Evolutionary conservation across 2,329 filamentous ascomycete species (phyloP), one percentile per base, ranked within the genome.

Genomic region (Claviceps capensis): DNA sequence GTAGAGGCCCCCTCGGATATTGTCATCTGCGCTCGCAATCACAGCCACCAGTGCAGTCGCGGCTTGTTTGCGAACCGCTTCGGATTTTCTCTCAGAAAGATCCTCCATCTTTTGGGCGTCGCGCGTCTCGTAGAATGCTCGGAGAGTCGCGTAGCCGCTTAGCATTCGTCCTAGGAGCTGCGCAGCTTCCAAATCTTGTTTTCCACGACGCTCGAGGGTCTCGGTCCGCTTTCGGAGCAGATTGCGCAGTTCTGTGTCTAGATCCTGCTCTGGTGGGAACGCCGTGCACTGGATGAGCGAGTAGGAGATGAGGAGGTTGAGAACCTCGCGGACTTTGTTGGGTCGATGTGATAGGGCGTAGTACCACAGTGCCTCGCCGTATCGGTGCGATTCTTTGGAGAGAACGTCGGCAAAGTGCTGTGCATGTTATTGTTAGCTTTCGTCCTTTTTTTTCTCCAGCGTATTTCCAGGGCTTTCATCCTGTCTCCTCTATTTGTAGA

Each of bases 141-240:
- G 85, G 19, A 97, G 74, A 0, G 89, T 95, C 22, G 90, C 91
- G 62, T 97, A 97, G 22, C 91, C 91, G 64, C 87, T 93, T 9
- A 96, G 81, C 69, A 90, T 85, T 55, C 85, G 86, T 47, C 90
- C 87, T 3, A 97, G 75, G 11, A 95, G 78, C 59, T 86, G 78
- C 8, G 90, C 91, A 7, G 88, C 90, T 62, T 90, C 85, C 36
- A 85, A 71, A 60, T 96, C 91, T 50, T 84, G 77, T 26, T 78
- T 76, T 5, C 87, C 86, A 50, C 91, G 81, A 34, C 79, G 73
- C 52, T 83, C 80, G 3, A 97, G 74, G 0, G 86, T 84, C 14
- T 78, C 69, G 58, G 83, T 84, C 13, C 89, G 86, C 49, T 84
- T 81, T 51, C 76, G 77, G 50, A 96, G 76, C 42, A 97, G 74